Evolutionary conservation across 345 rosid species (phyloP).

Genomic region (Camelina laxa): DNA sequence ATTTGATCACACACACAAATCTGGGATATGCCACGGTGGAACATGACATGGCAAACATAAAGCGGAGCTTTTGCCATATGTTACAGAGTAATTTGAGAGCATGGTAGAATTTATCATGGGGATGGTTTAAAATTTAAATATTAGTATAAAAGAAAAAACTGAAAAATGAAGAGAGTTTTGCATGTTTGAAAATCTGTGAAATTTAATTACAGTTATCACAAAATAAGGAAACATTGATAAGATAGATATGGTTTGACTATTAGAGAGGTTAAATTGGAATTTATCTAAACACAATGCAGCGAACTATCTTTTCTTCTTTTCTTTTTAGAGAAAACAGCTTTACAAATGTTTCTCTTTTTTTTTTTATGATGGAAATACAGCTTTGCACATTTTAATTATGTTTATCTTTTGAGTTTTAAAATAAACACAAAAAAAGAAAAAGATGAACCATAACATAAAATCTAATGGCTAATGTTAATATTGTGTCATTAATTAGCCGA

Average conservation of each 20-base stretch:
- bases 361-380: conserved; percentile 12
- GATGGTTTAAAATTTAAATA: conserved; percentile 4
- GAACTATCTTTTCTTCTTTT: background rate
- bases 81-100: background rate
- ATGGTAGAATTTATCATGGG: background rate
- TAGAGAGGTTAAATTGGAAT: background rate
- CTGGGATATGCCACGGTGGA: conserved; percentile 17
- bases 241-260: conserved; percentile 19
- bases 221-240: background rate
- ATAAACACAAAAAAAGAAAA: conserved; percentile 3
- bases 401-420: background rate
- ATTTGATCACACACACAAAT: background rate
- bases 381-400: background rate
- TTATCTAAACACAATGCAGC: background rate
- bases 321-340: background rate
- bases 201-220: background rate
- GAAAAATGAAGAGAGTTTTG: background rate
- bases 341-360: background rate
- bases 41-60: conserved; percentile 25
- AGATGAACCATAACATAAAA: background rate
- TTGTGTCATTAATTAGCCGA: background rate
- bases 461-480: background rate
- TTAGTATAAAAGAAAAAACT: conserved; percentile 10
- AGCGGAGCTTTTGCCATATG: conserved; percentile 14
- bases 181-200: background rate